These are phyloP conservation scores for Coniochaeta pulveracea DNA, from an alignment of 2,329 filamentous ascomycete species.

Conservation along the genomic window DNA sequence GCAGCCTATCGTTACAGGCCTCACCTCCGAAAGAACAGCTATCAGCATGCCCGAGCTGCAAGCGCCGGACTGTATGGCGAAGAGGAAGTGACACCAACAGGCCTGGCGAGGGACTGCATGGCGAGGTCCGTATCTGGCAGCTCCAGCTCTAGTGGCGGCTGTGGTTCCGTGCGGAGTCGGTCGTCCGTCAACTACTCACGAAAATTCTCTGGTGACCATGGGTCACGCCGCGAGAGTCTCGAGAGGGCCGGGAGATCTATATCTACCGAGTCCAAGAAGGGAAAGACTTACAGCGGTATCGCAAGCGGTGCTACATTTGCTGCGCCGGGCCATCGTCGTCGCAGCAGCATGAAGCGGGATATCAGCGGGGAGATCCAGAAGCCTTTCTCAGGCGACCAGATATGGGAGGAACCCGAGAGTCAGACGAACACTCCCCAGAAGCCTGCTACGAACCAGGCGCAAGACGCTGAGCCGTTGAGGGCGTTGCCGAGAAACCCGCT, in stretches of 20 bases:
- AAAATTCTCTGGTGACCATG: conserved; percentile 7
- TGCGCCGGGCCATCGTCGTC: conserved; percentile 34
- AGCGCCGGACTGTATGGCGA: conserved; percentile 40
- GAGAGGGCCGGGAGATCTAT: conserved; percentile 17
- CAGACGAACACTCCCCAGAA: conserved; percentile 15
- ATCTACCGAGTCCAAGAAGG: conserved; percentile 8
- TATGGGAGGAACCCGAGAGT: conserved; percentile 79
- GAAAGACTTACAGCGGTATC: conserved; percentile 30
- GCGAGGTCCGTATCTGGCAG: conserved; percentile 39
- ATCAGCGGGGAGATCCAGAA: conserved; percentile 56
- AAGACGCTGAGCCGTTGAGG: conserved; percentile 31
- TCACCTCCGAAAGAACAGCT: conserved; percentile 60
- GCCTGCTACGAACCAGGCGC: conserved; percentile 13
- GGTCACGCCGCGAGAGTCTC: conserved; percentile 18
- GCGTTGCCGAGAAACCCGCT: conserved; percentile 55
- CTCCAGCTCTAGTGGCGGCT: conserved; percentile 35
- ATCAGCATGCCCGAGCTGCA: conserved; percentile 54
- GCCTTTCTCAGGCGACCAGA: conserved; percentile 65
- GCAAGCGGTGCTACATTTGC: conserved; percentile 21
- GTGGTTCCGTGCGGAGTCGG: conserved; percentile 20
- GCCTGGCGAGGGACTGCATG: conserved; percentile 28
- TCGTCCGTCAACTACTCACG: conserved; percentile 16
- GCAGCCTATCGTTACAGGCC: conserved; percentile 57
- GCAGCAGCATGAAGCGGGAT: conserved; percentile 57
- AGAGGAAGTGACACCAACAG: conserved; percentile 31